Percentiles rank a stretch among this genome's conserved stretches.
Evolutionary conservation across 208 protist species (phyloP).

Genomic region (Trypanosoma cruzi): DNA sequence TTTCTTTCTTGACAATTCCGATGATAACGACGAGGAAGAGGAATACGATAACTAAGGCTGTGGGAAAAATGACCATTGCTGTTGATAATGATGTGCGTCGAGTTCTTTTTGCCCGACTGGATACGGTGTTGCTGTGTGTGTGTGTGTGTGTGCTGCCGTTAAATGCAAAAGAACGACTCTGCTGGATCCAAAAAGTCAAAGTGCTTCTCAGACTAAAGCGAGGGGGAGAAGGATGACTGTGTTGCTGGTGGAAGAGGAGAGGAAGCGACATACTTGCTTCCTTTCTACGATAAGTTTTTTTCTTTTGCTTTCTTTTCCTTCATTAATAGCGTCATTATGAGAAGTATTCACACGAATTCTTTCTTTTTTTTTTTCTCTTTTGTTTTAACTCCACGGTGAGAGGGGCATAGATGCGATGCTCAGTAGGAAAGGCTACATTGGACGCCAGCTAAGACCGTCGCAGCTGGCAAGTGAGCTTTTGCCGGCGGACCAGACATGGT

Average conservation of each 20-base stretch:
- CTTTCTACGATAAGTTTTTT: not conserved
- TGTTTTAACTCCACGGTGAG: too few species aligned
- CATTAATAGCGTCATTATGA: not conserved
- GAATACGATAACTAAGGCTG: slow-evolving; percentile 7
- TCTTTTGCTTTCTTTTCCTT: slow-evolving; percentile 1
- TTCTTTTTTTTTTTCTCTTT: not conserved
- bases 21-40: slow-evolving; percentile 20
- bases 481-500: slow-evolving; percentile 76
- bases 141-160: not conserved
- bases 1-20: slow-evolving; percentile 15
- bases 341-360: not conserved
- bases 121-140: not conserved
- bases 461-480: slow-evolving; percentile 76
- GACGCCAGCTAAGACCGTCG: slow-evolving; percentile 69
- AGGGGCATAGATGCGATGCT: slow-evolving; percentile 16
- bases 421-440: slow-evolving; percentile 71
- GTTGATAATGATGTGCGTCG: not conserved
- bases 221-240: too few species aligned
- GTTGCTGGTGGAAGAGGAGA: too few species aligned
- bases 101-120: not conserved
- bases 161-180: too few species aligned
- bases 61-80: not conserved
- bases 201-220: too few species aligned
- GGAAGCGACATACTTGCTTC: too few species aligned
- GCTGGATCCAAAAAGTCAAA: too few species aligned